phyloP scores from a whole-genome alignment of 306 rosid genomes.

The Vigna unguiculata region DNA sequence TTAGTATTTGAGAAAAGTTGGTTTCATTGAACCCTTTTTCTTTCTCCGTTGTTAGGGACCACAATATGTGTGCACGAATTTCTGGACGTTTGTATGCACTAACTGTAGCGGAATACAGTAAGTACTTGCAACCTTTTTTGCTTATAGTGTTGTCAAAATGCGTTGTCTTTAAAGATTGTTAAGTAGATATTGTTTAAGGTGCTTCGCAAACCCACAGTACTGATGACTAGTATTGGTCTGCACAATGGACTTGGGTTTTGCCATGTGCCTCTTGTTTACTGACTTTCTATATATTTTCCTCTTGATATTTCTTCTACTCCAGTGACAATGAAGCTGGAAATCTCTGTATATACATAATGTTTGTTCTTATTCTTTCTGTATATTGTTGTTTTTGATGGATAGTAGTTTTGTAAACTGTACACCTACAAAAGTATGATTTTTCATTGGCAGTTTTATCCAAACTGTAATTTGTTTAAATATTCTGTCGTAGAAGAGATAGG shows the following conservation, averaged over 20 bases:
- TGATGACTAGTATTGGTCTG: background rate
- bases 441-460: constrained; percentile 17
- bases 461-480: constrained; percentile 31
- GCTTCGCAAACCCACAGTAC: constrained; percentile 31
- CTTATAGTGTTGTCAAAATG: constrained; percentile 6
- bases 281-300: constrained; percentile 35
- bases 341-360: constrained; percentile 5
- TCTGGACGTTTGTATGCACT: constrained; percentile 95
- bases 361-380: background rate
- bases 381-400: constrained; percentile 19
- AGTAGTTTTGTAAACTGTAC: background rate
- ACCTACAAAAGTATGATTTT: constrained; percentile 23
- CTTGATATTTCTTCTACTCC: constrained; percentile 22
- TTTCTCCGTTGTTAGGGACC: constrained; percentile 74
- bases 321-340: constrained; percentile 34
- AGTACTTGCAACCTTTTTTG: constrained; percentile 51
- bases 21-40: constrained; percentile 32
- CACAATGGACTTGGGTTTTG: constrained; percentile 34
- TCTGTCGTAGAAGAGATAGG: constrained; percentile 32
- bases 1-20: constrained; percentile 29
- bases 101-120: constrained; percentile 97
- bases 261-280: constrained; percentile 8
- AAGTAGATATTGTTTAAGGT: background rate
- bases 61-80: constrained; percentile 94
- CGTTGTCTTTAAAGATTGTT: constrained; percentile 29